phyloP scores from a whole-genome alignment of 2,329 filamentous ascomycete species.

The Trichoderma pleuroti region DNA sequence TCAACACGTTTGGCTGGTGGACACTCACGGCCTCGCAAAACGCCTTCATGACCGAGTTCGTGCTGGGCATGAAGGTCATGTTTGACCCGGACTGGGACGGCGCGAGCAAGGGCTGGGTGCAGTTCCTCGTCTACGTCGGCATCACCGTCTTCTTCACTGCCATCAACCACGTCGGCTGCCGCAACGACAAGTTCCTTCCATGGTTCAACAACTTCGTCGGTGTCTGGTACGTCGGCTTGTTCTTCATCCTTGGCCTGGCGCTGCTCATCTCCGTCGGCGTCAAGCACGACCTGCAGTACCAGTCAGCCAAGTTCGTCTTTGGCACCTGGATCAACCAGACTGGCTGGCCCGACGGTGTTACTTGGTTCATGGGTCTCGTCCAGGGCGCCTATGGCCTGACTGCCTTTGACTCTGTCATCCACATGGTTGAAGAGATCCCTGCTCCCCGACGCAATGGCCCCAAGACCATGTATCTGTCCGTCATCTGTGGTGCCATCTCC shows the following conservation, averaged over 20 bases:
- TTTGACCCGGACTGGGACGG: constrained; percentile 48
- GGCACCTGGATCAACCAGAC: constrained; percentile 43
- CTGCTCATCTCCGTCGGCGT: constrained; percentile 51
- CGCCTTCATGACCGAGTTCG: constrained; percentile 56
- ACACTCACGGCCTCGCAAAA: constrained; percentile 52
- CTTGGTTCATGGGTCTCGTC: constrained; percentile 57
- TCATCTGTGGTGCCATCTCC: constrained; percentile 46
- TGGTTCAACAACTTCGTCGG: constrained; percentile 56
- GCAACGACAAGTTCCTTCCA: constrained; percentile 38
- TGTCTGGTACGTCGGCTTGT: constrained; percentile 49
- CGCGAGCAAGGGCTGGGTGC: constrained; percentile 46
- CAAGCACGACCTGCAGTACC: constrained; percentile 42
- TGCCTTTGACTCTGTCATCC: constrained; percentile 57
- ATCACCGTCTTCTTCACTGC: constrained; percentile 46
- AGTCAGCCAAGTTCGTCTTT: constrained; percentile 51
- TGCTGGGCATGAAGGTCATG: constrained; percentile 54
- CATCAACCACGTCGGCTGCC: constrained; percentile 51
- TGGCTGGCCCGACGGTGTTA: constrained; percentile 53
- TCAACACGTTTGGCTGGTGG: constrained; percentile 60
- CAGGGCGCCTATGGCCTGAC: constrained; percentile 55
- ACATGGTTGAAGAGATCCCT: constrained; percentile 57
- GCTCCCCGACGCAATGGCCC: constrained; percentile 49
- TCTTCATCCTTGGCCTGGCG: constrained; percentile 49
- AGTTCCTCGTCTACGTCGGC: constrained; percentile 54
- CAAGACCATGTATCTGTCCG: constrained; percentile 50